A percentile compares a stretch with the other conserved stretches of the same genome.
phyloP scores from a whole-genome alignment of 345 rosid genomes.

The Murraya paniculata region DNA sequence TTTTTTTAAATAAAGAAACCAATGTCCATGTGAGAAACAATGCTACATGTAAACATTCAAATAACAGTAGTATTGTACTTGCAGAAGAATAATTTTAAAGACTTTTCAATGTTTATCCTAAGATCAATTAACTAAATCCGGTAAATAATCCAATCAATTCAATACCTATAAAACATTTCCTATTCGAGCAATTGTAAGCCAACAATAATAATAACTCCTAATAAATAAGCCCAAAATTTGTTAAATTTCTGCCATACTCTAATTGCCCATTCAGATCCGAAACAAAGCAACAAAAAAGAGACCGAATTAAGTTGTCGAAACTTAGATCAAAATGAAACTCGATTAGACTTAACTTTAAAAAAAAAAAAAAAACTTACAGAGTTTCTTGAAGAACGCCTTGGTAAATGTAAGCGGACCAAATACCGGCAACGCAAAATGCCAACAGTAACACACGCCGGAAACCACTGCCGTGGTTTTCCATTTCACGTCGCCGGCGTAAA shows the following conservation, averaged over 20 bases:
- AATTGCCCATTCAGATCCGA: background rate
- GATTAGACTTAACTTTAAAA: background rate
- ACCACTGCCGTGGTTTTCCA: constrained; percentile 75
- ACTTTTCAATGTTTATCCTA: background rate
- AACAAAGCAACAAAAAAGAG: background rate
- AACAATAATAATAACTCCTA: background rate
- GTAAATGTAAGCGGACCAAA: constrained; percentile 95
- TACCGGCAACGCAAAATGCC: constrained; percentile 89
- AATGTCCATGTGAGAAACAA: background rate
- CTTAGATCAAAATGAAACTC: background rate
- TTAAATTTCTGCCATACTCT: background rate
- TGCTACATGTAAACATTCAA: background rate
- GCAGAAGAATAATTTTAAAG: background rate
- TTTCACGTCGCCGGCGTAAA: constrained; percentile 22
- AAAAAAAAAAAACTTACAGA: constrained; percentile 44
- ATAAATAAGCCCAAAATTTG: background rate
- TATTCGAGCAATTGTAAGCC: background rate
- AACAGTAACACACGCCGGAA: constrained; percentile 62
- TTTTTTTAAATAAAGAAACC: background rate
- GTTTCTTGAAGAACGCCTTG: constrained; percentile 97
- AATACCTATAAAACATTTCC: background rate
- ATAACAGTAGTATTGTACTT: background rate
- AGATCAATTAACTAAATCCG: background rate
- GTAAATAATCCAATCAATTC: background rate
- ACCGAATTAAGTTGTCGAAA: background rate